Percentiles rank a stretch among this genome's conserved stretches.
Conservation (phyloP, 176 grass and related monocot species). For the Oryza punctata region DNA sequence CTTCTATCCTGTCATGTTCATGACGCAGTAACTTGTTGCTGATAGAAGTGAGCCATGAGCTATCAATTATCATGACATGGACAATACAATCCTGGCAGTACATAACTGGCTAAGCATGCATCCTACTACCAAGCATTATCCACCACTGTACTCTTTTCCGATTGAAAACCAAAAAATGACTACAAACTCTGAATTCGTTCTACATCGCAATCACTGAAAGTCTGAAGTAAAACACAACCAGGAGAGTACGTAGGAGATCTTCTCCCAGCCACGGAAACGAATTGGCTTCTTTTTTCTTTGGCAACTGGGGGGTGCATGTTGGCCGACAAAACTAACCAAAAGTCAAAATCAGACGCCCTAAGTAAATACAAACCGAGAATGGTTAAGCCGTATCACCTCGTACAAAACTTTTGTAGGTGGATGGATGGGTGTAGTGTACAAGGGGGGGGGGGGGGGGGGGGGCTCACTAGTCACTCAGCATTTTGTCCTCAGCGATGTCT, state of each 20-base stretch:
- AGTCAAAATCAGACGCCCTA: neutral
- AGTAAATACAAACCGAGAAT: neutral
- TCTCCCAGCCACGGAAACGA: neutral
- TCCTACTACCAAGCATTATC: neutral
- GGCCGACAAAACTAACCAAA: neutral
- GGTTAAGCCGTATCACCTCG: neutral
- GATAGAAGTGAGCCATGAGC: neutral
- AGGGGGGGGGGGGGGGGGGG: neutral
- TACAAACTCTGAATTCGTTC: neutral
- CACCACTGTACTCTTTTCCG: neutral
- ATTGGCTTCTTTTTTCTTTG: neutral
- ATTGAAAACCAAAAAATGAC: neutral
- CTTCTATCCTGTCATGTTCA: slow-evolving; percentile 10
- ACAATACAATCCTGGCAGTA: slow-evolving; percentile 2
- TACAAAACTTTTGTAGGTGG: neutral
- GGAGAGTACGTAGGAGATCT: neutral
- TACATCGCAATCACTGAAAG: slow-evolving; percentile 17
- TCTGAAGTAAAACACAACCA: neutral
- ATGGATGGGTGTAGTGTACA: neutral
- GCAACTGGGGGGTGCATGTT: neutral
- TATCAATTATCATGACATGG: slow-evolving; percentile 3
- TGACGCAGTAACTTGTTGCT: neutral
- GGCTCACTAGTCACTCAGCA: neutral
- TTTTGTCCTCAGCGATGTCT: neutral
- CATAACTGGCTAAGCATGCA: neutral